Evolutionary conservation across 169 alveolate species (phyloP), one percentile per base, ranked within the genome.

Genomic region (Eimeria brunetti): DNA sequence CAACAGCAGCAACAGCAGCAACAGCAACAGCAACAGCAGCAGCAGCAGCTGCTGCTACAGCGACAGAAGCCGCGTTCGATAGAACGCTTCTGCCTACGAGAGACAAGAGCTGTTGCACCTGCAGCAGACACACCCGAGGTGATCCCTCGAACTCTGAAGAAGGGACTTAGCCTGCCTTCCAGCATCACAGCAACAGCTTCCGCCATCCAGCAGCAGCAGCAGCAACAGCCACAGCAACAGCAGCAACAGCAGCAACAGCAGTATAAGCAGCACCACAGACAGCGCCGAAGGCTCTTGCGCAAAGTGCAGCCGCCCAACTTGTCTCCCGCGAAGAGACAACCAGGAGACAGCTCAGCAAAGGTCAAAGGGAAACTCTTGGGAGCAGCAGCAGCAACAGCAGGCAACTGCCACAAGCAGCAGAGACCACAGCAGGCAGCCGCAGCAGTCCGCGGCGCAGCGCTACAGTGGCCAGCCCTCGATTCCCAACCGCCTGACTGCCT

Each of bases 341-440:
- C 51, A 67, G 90, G 60, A 11, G 71, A 58, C 44, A 20, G 76
- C 90, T 53, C 90, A 41, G 90, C 76, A 0, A 83, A 83, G 90
- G n/a, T 58, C 76, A 44, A 53, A 27, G 90, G 69, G 24, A 83
- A 83, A 33, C 83, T 38, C 53, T 53, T 71, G 27, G 83, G 83
- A 71, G 83, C 83, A 71, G 83, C 83, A 71, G 83, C 83, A 71
- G 88, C 88, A 78, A 67, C 88, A 78, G 58, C 90, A 53, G 36
- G 76, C 30, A 30, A 67, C 90, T 83, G 90, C 90, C 33, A 24
- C 53, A 83, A 83, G 90, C 90, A 83, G 76, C 90, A 83, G 76
- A 83, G 75, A 58, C 41, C 75, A 1, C 76, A 27, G 69, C 90
- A 83, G 76, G 6, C 75, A 58, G 76, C 90, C 30, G 51, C 90